Evolutionary conservation across 192 early-diverging fungal species (phyloP), one percentile per base, ranked within the genome.

Genomic region (Gryganskiella cystojenkinii): DNA sequence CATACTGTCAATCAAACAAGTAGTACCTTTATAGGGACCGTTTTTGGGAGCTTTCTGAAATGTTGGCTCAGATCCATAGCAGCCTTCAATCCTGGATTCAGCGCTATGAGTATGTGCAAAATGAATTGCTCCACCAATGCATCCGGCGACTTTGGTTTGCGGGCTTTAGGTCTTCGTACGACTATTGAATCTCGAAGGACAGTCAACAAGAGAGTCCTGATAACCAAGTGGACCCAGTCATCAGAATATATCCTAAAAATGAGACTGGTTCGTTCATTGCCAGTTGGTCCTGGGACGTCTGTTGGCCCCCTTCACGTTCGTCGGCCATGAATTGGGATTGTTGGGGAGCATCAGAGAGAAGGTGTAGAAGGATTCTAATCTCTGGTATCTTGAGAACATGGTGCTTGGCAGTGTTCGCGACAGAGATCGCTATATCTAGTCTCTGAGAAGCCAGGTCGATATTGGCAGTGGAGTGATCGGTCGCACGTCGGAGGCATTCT

Each of bases 381-480:
- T 55, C 53, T 17, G 33, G 53, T 30, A 34, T 55, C 53, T 55
- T 55, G 53, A 19, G 33, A 55, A 55, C 53, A n/a, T 33, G 0
- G 19, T 34, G 31, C 53, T 30, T 34, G 53, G 31, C 53, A 3
- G 28, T 17, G n/a, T 55, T 35, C 5, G 33, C 31, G 14, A 35
- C 33, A 55, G 28, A 55, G 14, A 55, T 30, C 28, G 31, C 25
- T 30, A 35, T 55, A 33, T 55, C 31, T 33, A 55, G 53, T 15
- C 15, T 55, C 31, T 33, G 31, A 30, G 53, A 11, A 34, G 33
- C 19, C 54, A 56, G n/a, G 33, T 56, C 33, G 54, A 56, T 19
- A 19, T 56, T 34, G 30, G 54, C 33, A 9, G 54, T 19, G 30
- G 54, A 56, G 54, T 34, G 54, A 56, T 56, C 19, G 54, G n/a